Evolutionary conservation across 2,329 filamentous ascomycete genomes (phyloP), one percentile per base, ranked within the genome.

Genomic region (Penicillium sp.): DNA sequence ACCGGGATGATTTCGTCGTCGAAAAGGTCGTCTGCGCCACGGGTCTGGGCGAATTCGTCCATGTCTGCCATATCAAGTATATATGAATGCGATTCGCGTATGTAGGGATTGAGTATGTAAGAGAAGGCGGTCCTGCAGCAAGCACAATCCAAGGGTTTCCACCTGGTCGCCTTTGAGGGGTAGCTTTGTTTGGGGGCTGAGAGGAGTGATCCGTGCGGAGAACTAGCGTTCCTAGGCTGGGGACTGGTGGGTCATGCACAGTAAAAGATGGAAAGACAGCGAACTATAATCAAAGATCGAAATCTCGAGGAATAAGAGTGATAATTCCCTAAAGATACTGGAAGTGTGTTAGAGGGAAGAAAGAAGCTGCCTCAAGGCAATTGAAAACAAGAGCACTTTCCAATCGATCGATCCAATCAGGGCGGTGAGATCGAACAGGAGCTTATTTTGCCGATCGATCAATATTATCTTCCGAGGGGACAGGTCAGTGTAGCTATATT

Each of bases 1-100:
- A 81, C 70, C 3, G 79, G 79, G 27, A 80, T 74, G 51, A 81
- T 80, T 61, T 81, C 79, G 62, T 81, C 79, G 60, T 80, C 78
- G 58, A 81, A 81, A 8, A 81, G 69, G 64, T 81, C 78, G 58
- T 81, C 79, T n/a, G 74, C 76, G 25, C 76, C 78, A 23, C 79
- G 75, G 2, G 79, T 81, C 55, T 81, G 79, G 26, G 79, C 77
- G 56, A 81, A 81, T 64, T 80, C 75, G 55, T 81, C 79, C 69
- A 80, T 76, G 29, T 65, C 61, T 19, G 63, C 59, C 54, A 67
- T 42, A 21, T 65, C 23, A 44, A 27, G 13, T 31, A 35, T 27
- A 21, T 14, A 16, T 7, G 11, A 21, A 9, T 13, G 14, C 5
- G 33, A 29, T 19, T 50, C 29, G 10, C 23, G 37, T 9, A 3